Evolutionary conservation across 176 grass and related monocot species (phyloP).

Genomic region (Eleusine coracana): DNA sequence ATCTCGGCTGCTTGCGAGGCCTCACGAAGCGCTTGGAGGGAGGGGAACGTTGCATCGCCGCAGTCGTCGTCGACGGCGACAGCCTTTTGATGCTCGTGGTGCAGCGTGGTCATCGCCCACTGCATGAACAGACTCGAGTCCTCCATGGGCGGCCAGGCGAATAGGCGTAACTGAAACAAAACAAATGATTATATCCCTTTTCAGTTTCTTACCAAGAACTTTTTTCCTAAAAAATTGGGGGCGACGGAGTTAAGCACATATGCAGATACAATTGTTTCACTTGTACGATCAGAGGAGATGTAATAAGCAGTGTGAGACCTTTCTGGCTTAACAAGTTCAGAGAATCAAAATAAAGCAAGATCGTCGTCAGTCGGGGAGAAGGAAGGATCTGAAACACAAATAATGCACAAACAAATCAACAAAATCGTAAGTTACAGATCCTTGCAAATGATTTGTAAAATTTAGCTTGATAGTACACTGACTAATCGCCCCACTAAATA

Average conservation of each 20-base stretch:
- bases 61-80: not conserved
- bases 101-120: slow-evolving; percentile 50
- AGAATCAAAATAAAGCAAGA: slow-evolving; percentile 1
- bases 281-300: too few species aligned
- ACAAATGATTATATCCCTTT: not conserved
- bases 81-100: slow-evolving; percentile 21
- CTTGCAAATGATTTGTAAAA: slow-evolving; percentile 10
- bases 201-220: not conserved
- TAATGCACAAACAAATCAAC: not conserved
- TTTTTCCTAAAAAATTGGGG: not conserved
- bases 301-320: not conserved
- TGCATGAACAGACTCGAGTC: slow-evolving; percentile 46
- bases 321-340: not conserved
- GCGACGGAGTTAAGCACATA: not conserved
- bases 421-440: not conserved
- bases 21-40: slow-evolving; percentile 34
- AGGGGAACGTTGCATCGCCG: slow-evolving; percentile 35
- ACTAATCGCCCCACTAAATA: not conserved
- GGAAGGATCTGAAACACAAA: not conserved
- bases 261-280: not conserved
- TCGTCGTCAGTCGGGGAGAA: not conserved
- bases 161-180: not conserved
- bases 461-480: not conserved
- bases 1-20: not conserved
- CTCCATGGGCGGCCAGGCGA: slow-evolving; percentile 8